Percentiles rank a stretch among this genome's conserved stretches.
Evolutionary conservation across 805 yeast species (phyloP).

Genomic region (Schwanniomyces yamadae): DNA sequence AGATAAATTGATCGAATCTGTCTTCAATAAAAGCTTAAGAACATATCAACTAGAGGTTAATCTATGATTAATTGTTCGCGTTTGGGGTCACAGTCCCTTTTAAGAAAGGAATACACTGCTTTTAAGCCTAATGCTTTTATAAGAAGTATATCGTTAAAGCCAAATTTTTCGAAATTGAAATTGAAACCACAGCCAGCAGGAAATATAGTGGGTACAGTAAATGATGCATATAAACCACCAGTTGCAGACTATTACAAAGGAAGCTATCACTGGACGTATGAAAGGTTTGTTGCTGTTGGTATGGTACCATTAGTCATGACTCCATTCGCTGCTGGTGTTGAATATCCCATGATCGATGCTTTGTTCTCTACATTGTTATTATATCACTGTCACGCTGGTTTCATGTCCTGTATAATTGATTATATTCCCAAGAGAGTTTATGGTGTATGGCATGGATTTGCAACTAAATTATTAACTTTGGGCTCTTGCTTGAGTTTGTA

Average conservation of each 20-base stretch:
- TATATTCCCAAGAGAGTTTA: conserved; percentile 86
- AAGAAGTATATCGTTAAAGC: conserved; percentile 27
- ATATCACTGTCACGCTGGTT: conserved; percentile 81
- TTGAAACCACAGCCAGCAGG: conserved; percentile 85
- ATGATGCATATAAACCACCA: conserved; percentile 80
- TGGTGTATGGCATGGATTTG: conserved; percentile 70
- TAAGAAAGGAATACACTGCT: no score
- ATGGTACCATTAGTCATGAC: conserved; percentile 74
- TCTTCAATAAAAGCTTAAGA: no score
- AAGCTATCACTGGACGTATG: conserved; percentile 92
- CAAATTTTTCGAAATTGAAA: conserved; percentile 49
- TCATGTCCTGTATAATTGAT: conserved; percentile 88
- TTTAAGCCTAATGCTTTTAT: conserved; percentile 1
- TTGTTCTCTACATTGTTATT: conserved; percentile 62
- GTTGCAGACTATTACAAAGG: conserved; percentile 66
- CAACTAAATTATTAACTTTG: conserved; percentile 62
- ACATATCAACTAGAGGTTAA: no score
- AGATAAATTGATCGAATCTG: no score
- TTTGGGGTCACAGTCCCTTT: no score
- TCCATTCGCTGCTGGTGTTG: conserved; percentile 76
- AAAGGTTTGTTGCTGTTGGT: conserved; percentile 65
- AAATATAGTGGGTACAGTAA: conserved; percentile 85
- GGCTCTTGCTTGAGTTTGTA: conserved; percentile 72
- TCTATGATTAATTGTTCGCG: no score
- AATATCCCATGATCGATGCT: conserved; percentile 70